phyloP scores from a whole-genome alignment of 306 rosid genomes.

The Myrica gale region DNA sequence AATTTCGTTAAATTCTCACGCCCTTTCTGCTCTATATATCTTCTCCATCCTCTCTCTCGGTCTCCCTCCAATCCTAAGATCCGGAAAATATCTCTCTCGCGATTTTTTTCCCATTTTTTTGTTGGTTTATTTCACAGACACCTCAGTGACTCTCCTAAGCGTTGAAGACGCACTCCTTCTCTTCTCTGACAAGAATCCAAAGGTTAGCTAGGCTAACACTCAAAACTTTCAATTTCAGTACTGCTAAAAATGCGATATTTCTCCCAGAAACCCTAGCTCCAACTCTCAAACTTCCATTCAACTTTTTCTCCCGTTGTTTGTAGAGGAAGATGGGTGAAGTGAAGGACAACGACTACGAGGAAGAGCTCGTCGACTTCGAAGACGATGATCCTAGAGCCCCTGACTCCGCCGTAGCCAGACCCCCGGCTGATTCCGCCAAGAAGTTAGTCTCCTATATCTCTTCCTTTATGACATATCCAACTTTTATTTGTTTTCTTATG shows the following conservation, averaged over 20 bases:
- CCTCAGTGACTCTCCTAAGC: background rate
- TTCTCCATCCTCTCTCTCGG: background rate
- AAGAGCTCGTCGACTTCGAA: conserved; percentile 70
- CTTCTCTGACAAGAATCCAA: conserved; percentile 15
- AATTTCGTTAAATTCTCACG: background rate
- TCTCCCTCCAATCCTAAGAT: conserved; percentile 36
- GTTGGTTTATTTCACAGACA: conserved; percentile 14
- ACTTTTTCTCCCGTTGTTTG: background rate
- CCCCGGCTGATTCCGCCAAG: conserved; percentile 50
- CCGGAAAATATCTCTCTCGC: conserved; percentile 33
- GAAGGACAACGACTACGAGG: conserved; percentile 70
- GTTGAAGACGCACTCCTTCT: background rate
- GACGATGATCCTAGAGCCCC: conserved; percentile 63
- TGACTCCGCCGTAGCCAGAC: conserved; percentile 51
- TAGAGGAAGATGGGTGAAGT: conserved; percentile 57
- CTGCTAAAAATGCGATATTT: conserved; percentile 5
- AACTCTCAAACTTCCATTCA: conserved; percentile 7
- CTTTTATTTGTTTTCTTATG: background rate
- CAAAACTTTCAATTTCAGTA: background rate
- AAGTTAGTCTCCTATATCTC: conserved; percentile 40
- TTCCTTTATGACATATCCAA: background rate
- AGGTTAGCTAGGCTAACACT: conserved; percentile 37
- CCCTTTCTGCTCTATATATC: background rate
- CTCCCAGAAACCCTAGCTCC: background rate
- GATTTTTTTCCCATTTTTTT: background rate